phyloP scores from a whole-genome alignment of 2,329 filamentous ascomycete species.

The Decorospora gaudefroyi region DNA sequence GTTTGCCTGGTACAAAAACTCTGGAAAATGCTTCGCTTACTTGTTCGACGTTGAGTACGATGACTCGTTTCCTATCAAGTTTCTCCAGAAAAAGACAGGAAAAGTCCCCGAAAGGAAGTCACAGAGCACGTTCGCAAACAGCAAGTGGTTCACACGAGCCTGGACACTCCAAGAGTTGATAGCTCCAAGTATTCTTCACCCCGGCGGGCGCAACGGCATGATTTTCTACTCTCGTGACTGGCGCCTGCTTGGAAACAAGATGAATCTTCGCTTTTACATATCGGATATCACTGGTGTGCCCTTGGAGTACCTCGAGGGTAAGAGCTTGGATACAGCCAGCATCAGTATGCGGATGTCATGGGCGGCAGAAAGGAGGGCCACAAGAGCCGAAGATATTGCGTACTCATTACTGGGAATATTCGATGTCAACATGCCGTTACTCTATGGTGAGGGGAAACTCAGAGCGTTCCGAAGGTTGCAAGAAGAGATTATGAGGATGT shows the following conservation, averaged over 20 bases:
- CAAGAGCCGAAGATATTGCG: constrained; percentile 26
- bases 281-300: constrained; percentile 11
- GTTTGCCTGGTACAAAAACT: constrained; percentile 24
- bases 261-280: background rate
- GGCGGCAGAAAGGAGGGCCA: constrained; percentile 23
- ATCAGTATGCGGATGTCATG: constrained; percentile 29
- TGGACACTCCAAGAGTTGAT: constrained; percentile 31
- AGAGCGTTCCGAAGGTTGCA: constrained; percentile 25
- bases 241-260: constrained; percentile 11
- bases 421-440: constrained; percentile 24
- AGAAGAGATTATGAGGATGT: constrained; percentile 33
- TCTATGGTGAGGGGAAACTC: constrained; percentile 25
- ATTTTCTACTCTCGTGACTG: constrained; percentile 18
- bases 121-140: background rate
- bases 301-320: constrained; percentile 4
- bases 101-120: too few species aligned
- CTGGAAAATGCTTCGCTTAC: constrained; percentile 20
- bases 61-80: too few species aligned
- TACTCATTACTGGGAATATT: constrained; percentile 31
- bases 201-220: constrained; percentile 1
- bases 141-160: constrained; percentile 21
- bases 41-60: constrained; percentile 15
- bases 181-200: constrained; percentile 12
- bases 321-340: constrained; percentile 9
- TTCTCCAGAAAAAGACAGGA: too few species aligned